Conservation (phyloP, 176 grass and related monocot species). For the Carex pumila region DNA sequence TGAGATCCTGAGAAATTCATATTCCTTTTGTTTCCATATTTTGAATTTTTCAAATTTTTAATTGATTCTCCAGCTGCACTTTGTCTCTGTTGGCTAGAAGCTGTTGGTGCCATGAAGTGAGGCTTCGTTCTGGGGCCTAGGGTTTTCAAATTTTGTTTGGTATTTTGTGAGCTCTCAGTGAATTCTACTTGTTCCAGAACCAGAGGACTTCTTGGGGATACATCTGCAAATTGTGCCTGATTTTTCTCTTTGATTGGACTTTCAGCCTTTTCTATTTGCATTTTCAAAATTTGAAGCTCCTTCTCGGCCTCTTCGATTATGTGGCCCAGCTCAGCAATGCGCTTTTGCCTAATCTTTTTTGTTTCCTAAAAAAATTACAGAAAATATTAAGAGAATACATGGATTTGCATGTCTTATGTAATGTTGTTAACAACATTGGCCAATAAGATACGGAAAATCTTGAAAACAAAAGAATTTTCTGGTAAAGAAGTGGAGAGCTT, state of each 20-base stretch:
- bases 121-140: conserved; percentile 27
- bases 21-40: conserved; percentile 29
- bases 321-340: conserved; percentile 45
- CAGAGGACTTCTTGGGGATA: conserved; percentile 74
- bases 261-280: conserved; percentile 48
- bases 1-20: conserved; percentile 44
- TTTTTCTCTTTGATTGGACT: conserved; percentile 38
- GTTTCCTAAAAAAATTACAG: conserved; percentile 41
- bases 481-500: background rate
- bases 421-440: background rate
- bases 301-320: conserved; percentile 43
- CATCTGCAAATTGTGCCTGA: conserved; percentile 43
- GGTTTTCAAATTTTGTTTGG: conserved; percentile 25
- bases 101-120: conserved; percentile 74
- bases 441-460: background rate
- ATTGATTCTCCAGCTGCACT: conserved; percentile 27
- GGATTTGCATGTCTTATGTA: background rate
- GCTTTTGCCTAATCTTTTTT: conserved; percentile 51
- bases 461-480: background rate
- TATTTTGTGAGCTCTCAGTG: conserved; percentile 29
- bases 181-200: conserved; percentile 41
- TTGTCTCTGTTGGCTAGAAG: conserved; percentile 62
- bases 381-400: background rate
- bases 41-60: conserved; percentile 34
- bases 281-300: conserved; percentile 45